Base-by-base conservation (phyloP, 306 rosid genomes). In the Malus orientalis region DNA sequence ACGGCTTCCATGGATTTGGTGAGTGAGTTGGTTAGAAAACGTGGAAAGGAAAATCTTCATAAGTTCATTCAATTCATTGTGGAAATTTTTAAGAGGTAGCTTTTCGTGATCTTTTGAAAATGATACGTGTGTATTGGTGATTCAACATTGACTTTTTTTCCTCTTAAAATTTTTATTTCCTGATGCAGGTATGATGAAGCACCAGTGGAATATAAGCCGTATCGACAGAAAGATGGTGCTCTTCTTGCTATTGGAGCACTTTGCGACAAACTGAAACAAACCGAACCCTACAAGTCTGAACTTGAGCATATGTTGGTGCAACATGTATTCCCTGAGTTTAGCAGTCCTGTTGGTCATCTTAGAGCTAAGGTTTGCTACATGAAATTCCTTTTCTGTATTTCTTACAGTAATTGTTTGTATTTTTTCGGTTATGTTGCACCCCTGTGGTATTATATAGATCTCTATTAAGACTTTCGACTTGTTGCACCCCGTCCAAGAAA, bases 1-100 rank as follows among this genome's bases (percentile, higher is more conserved):
- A 94, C 98, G 57, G 98, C 98, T 58, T 86, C 98, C 58, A 94
- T 94, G 96, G 98, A 94, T 82, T 94, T 94, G 85, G 97, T 94
- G 59, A 91, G 95, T 71, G 98, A 94, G 91, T 80, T 94, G 86
- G 96, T 94, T 71, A 85, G 98, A 74, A 94, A 91, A 82, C 94
- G 97, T 30, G 98, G 97, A 78, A 93, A 91, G 67, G 98, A 91
- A 84, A 94, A 94, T 86, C 97, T 94, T 80, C 97, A 89, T 7
- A 94, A 88, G 79, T 94, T 91, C 76, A 86, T 94, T 76, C 97
- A 87, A 58, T 94, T 90, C 83, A 86, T 94, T 11, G 98, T 90
- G 67, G 96, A 81, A 72, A 84, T 89, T 69, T 94, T 94, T 80
- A 87, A 87, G 77, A 90, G 98, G 98, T 94, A 83, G 64, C 32